phyloP scores from a whole-genome alignment of 2,329 filamentous ascomycete genomes.

The Zymoseptoria tritici region DNA sequence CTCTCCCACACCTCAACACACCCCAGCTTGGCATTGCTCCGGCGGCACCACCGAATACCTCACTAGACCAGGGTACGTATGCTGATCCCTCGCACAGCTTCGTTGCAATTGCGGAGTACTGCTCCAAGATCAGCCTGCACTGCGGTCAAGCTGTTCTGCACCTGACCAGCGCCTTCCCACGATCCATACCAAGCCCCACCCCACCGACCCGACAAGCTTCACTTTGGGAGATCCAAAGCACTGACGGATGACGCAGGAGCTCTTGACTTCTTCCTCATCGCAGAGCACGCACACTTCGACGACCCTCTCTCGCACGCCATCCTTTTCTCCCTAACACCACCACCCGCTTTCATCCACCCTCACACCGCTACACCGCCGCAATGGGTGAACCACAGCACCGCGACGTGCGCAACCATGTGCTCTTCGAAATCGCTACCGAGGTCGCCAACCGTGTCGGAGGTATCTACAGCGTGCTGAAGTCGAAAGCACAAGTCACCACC shows the following conservation, averaged over 20 bases:
- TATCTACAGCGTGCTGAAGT: constrained; percentile 99
- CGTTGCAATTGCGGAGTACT: too few relatives aligned
- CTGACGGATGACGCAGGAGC: background rate
- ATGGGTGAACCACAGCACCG: constrained; percentile 37
- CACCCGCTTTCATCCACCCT: background rate
- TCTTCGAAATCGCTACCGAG: constrained; percentile 95
- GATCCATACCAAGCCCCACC: too few relatives aligned
- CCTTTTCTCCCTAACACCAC: background rate
- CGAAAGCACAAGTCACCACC: constrained; percentile 94
- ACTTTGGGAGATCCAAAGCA: background rate
- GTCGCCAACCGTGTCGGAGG: constrained; percentile 97
- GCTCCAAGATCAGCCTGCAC: too few relatives aligned
- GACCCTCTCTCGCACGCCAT: background rate
- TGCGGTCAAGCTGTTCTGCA: too few relatives aligned
- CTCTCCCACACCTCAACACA: too few relatives aligned
- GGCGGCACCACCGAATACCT: too few relatives aligned
- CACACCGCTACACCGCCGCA: constrained; percentile 7
- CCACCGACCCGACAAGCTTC: background rate
- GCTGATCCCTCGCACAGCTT: too few relatives aligned
- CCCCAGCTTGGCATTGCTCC: too few relatives aligned
- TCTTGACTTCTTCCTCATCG: background rate
- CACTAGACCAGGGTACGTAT: too few relatives aligned
- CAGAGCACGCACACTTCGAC: background rate
- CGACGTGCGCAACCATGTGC: constrained; percentile 89
- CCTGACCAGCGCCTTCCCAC: too few relatives aligned